Percentiles rank a stretch among this genome's conserved stretches.
Conservation (phyloP, 2,329 filamentous ascomycete genomes). For the Diaporthe citriasiana region DNA sequence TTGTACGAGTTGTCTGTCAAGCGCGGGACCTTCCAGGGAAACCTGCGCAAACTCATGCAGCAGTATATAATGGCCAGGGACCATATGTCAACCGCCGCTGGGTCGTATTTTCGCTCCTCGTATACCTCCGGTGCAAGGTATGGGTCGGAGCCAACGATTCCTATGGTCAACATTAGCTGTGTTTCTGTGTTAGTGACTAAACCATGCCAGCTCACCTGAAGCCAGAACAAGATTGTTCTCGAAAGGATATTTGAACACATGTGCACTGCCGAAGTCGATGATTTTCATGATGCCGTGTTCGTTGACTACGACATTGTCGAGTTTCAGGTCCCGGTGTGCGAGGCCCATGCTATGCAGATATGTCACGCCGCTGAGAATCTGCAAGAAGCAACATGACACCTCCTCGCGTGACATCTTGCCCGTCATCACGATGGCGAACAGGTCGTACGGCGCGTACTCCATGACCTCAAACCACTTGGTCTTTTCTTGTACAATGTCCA, state of each 20-base stretch:
- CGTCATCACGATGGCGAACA: constrained; percentile 99
- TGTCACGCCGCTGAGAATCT: constrained; percentile 93
- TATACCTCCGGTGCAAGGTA: constrained; percentile 98
- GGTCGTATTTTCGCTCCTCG: constrained; percentile 92
- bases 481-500: constrained; percentile 96
- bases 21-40: constrained; percentile 96
- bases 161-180: constrained; percentile 52
- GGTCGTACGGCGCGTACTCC: constrained; percentile 96
- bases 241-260: constrained; percentile 97
- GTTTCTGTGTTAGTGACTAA: background rate
- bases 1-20: constrained; percentile 95
- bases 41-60: constrained; percentile 95
- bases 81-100: constrained; percentile 96
- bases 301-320: constrained; percentile 98
- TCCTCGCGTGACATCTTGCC: constrained; percentile 96
- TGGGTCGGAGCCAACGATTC: constrained; percentile 86
- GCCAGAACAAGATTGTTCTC: constrained; percentile 88
- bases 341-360: constrained; percentile 96
- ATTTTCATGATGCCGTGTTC: constrained; percentile 99
- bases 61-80: constrained; percentile 98
- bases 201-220: constrained; percentile 71
- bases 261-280: constrained; percentile 98
- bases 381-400: constrained; percentile 89
- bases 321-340: constrained; percentile 93
- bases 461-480: constrained; percentile 98